Evolutionary conservation across 2,329 filamentous ascomycete species (phyloP).

Genomic region (Bimuria novae-zelandiae): DNA sequence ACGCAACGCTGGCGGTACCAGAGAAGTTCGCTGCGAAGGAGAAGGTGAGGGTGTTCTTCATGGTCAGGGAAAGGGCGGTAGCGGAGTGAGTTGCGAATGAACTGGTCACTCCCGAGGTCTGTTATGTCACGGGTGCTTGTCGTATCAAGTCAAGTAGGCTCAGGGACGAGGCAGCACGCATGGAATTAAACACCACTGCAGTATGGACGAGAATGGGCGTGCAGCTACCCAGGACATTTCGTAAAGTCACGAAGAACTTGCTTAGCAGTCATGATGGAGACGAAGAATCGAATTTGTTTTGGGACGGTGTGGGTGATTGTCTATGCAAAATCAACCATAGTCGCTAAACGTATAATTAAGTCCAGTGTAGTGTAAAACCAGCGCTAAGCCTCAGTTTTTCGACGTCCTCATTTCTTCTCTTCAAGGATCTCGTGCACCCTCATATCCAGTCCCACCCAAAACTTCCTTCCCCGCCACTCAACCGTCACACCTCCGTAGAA

Average conservation of each 20-base stretch:
- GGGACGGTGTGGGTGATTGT: too few relatives aligned
- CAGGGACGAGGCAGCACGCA: too few relatives aligned
- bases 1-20: neutral
- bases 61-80: neutral
- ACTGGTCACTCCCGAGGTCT: too few relatives aligned
- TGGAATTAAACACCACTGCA: too few relatives aligned
- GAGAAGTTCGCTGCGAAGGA: neutral
- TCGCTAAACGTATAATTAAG: neutral
- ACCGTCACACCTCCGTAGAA: conserved; percentile 87
- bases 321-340: too few relatives aligned
- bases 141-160: too few relatives aligned
- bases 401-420: conserved; percentile 1
- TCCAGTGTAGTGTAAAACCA: neutral
- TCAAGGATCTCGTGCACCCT: conserved; percentile 67
- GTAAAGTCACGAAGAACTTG: too few relatives aligned
- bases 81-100: neutral
- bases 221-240: too few relatives aligned
- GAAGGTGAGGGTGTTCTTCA: neutral
- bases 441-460: conserved; percentile 83
- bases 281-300: too few relatives aligned
- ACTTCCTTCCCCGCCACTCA: conserved; percentile 81
- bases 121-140: too few relatives aligned
- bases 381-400: neutral
- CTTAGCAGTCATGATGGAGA: too few relatives aligned
- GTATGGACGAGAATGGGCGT: too few relatives aligned